Evolutionary conservation across 768 basidiomycete species (phyloP).

Genomic region (Tulasnella sp.): DNA sequence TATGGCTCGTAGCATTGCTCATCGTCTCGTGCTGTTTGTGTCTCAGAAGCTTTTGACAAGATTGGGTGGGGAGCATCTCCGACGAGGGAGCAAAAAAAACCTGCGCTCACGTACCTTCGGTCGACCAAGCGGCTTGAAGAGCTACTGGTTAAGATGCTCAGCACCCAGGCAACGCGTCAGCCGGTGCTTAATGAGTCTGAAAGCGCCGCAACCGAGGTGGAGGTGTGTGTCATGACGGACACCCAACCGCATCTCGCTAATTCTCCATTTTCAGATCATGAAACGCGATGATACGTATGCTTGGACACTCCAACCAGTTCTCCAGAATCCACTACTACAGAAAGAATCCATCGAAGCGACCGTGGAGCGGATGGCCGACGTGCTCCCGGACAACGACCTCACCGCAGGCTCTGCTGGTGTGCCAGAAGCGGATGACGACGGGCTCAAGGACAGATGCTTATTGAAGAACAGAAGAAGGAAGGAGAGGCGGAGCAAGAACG

Average conservation of each 20-base stretch:
- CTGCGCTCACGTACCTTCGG: slow-evolving; percentile 58
- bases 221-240: no score
- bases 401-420: slow-evolving; percentile 46
- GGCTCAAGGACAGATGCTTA: slow-evolving; percentile 24
- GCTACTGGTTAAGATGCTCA: no score
- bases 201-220: no score
- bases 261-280: no score
- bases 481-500: neutral
- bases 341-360: no score
- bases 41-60: slow-evolving; percentile 60
- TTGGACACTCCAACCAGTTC: slow-evolving; percentile 65
- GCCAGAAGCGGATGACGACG: no score
- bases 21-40: no score
- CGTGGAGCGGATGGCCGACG: no score
- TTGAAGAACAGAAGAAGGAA: slow-evolving; percentile 27
- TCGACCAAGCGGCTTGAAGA: slow-evolving; percentile 79
- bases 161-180: no score
- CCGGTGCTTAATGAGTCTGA: no score
- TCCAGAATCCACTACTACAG: no score
- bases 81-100: slow-evolving; percentile 64
- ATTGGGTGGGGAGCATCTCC: slow-evolving; percentile 62
- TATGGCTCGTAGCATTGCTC: neutral
- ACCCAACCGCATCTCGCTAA: no score
- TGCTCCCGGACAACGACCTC: slow-evolving; percentile 67
- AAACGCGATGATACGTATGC: slow-evolving; percentile 80